Evolutionary conservation across 345 rosid genomes (phyloP).

Genomic region (Eucalyptus sideroxylon): DNA sequence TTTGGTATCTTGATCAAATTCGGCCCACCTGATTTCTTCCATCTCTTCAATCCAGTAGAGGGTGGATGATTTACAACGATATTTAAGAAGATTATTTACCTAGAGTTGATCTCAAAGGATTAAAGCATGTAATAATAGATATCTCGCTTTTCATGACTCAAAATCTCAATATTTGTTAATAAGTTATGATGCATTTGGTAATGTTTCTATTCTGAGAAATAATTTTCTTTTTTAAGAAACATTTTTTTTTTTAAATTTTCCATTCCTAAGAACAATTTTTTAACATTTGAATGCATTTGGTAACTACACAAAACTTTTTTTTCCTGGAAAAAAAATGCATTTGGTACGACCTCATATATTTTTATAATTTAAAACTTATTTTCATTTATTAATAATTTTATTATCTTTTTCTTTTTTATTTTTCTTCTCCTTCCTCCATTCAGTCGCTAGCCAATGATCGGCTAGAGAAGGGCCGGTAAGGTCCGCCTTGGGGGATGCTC

Average conservation of each 20-base stretch:
- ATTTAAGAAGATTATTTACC: background rate
- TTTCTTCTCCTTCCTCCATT: too few relatives aligned
- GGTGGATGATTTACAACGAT: background rate
- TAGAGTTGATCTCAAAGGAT: background rate
- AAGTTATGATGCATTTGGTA: accelerated
- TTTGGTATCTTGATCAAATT: background rate
- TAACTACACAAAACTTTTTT: too few relatives aligned
- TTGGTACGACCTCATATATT: accelerated
- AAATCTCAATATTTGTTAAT: background rate
- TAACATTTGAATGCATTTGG: accelerated
- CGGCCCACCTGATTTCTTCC: background rate
- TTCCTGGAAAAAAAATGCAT: accelerated
- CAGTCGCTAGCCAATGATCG: accelerated
- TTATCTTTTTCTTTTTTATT: too few relatives aligned
- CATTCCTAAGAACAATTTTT: accelerated
- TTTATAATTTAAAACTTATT: too few relatives aligned
- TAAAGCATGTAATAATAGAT: background rate
- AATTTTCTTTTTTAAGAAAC: accelerated
- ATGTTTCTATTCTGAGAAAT: accelerated
- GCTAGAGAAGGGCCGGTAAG: accelerated
- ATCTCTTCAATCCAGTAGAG: background rate
- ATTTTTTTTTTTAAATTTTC: too few relatives aligned
- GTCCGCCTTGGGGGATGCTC: too few relatives aligned
- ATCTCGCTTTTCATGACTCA: background rate
- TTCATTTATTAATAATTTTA: too few relatives aligned